Percentiles rank a stretch among this genome's conserved stretches.
phyloP scores from a whole-genome alignment of 2,329 filamentous ascomycete species.

The Phoma sp. region DNA sequence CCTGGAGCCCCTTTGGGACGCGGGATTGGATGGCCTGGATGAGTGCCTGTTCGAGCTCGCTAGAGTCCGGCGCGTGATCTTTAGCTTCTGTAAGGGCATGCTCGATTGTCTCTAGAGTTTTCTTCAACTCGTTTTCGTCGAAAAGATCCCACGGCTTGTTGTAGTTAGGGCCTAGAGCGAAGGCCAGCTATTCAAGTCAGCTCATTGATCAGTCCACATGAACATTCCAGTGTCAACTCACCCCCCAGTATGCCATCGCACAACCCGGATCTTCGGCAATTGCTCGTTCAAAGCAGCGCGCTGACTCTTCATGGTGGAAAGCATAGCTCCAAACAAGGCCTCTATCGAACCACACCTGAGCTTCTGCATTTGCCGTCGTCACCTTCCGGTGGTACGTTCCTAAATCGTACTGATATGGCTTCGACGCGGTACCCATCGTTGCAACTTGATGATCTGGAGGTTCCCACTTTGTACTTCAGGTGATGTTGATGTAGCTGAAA shows the following conservation, averaged over 20 bases:
- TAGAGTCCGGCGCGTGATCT: conserved; percentile 45
- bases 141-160: conserved; percentile 82
- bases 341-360: conserved; percentile 74
- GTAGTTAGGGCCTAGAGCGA: conserved; percentile 76
- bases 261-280: conserved; percentile 62
- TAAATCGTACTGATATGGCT: conserved; percentile 60
- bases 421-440: conserved; percentile 11
- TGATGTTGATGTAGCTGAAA: not conserved
- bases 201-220: not conserved
- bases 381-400: conserved; percentile 65
- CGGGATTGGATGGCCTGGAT: conserved; percentile 63
- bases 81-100: conserved; percentile 57
- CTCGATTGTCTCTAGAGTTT: conserved; percentile 59
- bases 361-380: conserved; percentile 59
- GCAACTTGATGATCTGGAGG: not conserved
- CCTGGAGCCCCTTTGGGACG: conserved; percentile 54
- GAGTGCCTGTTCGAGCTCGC: conserved; percentile 67
- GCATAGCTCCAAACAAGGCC: conserved; percentile 77
- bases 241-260: conserved; percentile 72
- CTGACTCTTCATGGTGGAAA: conserved; percentile 79
- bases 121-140: conserved; percentile 65
- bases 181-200: conserved; percentile 61
- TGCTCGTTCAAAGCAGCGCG: conserved; percentile 69
- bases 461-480: not conserved
- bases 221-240: conserved; percentile 20